These are phyloP conservation scores for Eucalyptus cloeziana DNA, from an alignment of 345 rosid species.

Conservation along the genomic window DNA sequence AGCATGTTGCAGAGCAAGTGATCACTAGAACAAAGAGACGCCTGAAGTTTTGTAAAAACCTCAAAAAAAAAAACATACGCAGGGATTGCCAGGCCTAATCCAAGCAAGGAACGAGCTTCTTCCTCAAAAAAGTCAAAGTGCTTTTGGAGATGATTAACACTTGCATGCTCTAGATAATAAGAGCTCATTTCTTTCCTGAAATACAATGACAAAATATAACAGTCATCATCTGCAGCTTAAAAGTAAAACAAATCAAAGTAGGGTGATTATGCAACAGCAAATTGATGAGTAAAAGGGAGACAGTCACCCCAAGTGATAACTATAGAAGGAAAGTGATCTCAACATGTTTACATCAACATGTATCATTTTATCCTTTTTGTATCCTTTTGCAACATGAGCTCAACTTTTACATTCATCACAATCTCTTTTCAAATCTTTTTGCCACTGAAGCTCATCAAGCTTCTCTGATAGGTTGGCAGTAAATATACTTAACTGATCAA, in stretches of 20 bases:
- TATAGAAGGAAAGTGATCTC: not conserved
- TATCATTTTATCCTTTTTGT: not conserved
- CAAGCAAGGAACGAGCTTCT: constrained; percentile 84
- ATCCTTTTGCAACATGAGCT: not conserved
- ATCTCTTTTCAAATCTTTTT: not conserved
- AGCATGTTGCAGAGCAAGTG: constrained; percentile 42
- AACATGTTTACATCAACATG: not conserved
- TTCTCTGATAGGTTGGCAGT: not conserved
- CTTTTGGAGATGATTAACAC: constrained; percentile 67
- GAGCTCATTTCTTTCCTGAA: constrained; percentile 98
- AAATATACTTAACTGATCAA: not conserved
- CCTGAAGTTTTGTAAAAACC: not conserved
- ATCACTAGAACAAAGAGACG: constrained; percentile 14
- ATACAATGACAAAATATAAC: not conserved
- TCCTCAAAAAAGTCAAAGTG: constrained; percentile 86
- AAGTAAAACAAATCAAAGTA: not conserved
- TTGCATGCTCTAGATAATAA: constrained; percentile 84
- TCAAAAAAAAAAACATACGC: constrained; percentile 50
- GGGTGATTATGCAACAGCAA: not conserved
- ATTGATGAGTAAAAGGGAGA: not conserved
- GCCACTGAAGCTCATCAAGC: not conserved
- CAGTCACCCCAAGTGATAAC: not conserved
- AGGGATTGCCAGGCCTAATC: constrained; percentile 79
- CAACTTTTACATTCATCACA: not conserved
- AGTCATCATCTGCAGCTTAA: not conserved